Evolutionary conservation across 2,329 filamentous ascomycete genomes (phyloP), one percentile per base, ranked within the genome.

Genomic region (Penicillium occitanis): DNA sequence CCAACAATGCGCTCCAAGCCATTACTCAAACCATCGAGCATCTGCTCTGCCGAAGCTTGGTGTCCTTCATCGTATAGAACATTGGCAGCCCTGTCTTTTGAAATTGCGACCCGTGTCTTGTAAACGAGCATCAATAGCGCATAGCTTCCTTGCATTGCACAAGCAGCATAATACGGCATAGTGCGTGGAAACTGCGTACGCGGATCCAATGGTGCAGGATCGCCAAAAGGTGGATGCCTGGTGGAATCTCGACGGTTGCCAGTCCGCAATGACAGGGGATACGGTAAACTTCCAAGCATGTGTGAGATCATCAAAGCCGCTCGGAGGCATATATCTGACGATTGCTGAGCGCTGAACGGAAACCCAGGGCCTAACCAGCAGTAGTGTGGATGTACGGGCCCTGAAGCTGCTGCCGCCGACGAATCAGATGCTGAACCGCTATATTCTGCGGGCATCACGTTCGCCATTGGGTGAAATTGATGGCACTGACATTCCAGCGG

Each of bases 151-250:
- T 82, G 80, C 79, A 82, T 81, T 7, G 80, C 73, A 67, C 80
- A 82, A 70, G 79, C 81, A 25, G 80, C 79, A 66, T 82, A 82
- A 0, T 78, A 79, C 0, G 80, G 80, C 79, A 82, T 81, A 1
- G 80, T 81, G 5, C 80, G 77, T 4, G 80, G 79, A 14, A 76
- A 63, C 35, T 73, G 60, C 64, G 63, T 68, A 13, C 35, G 42
- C 25, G 67, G 65, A 19, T 69, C 68, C 35, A 71, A 28, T 51
- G 67, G 33, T 68, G 70, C 28, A 70, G 67, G 57, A 14, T 68
- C 67, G 22, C 58, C 48, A 64, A 64, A 64, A n/a, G 48, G 62
- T 50, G 55, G 61, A 42, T 66, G 60, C 33, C 51, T 59, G n/a
- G 61, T 30, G 17, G 61, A 60, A 25, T 59, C 58, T 50, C 55